Evolutionary conservation across 495 filamentous ascomycete species (phyloP), one percentile per base, ranked within the genome.

Genomic region (Aspergillus homomorphus): DNA sequence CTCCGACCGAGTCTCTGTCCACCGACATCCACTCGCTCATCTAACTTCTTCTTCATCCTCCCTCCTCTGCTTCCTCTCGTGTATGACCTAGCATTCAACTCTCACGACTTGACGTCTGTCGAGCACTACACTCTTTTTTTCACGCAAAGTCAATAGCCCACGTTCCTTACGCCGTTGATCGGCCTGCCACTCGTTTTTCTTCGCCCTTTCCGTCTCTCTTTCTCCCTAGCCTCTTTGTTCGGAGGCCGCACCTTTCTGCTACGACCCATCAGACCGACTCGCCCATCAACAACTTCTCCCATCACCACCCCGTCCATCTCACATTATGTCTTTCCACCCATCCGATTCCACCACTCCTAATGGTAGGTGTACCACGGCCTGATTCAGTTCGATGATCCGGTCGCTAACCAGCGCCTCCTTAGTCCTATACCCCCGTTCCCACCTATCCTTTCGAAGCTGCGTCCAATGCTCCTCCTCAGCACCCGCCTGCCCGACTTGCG

Each of bases 401-500:
- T 23, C 23, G 30, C 54, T 61, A 58, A 64, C 53, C n/a, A n/a
- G 38, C 16, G 4, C 18, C 44, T 21, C 56, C 20, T 53, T 62
- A 71, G 62, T 59, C 62, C 26, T 65, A 14, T 66, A 65, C 21
- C 61, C 61, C 51, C 73, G 70, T 43, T 71, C 64, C 24, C 48
- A 30, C 28, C 23, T 30, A 33, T 60, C 82, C 45, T 82, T 83
- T 64, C 72, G 77, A 65, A 72, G 79, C 65, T 83, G 80, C 60
- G 66, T 71, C 24, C 53, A 61, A 54, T 84, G 82, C 57, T 60
- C 64, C 5, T 42, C 61, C n/a, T 52, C 62, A 8, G 69, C 74
- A 28, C 82, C 82, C 5, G 57, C 74, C 30, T 84, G 82, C 61
- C 82, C 82, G 10, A 19, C 61, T n/a, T 86, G 83, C 63, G 59